Conservation (phyloP, 1,284 basidiomycete genomes). For the Spongispora temasekensis region DNA sequence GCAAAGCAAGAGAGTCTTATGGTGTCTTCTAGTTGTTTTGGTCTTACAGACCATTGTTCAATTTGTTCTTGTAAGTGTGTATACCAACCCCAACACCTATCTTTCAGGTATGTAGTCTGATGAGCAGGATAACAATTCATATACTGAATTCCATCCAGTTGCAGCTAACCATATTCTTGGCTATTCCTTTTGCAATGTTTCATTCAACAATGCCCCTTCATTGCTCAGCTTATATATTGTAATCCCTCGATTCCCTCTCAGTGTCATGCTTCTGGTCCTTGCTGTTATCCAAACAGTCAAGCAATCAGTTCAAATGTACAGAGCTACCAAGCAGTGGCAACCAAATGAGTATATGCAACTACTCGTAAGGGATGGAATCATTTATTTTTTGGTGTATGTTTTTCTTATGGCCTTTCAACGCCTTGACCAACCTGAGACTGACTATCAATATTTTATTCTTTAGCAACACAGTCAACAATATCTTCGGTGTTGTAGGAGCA, state of each 20-base stretch:
- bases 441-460: no score
- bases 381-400: slow-evolving; percentile 21
- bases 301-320: slow-evolving; percentile 13
- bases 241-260: slow-evolving; percentile 13
- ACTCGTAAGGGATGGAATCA: slow-evolving; percentile 14
- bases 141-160: no score
- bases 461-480: no score
- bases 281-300: slow-evolving; percentile 4
- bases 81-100: no score
- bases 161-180: no score
- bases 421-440: no score
- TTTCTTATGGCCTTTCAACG: no score
- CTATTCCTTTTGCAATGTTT: no score
- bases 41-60: not conserved
- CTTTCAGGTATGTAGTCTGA: no score
- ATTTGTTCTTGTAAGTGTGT: slow-evolving; percentile 8
- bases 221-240: slow-evolving; percentile 5
- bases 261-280: slow-evolving; percentile 8
- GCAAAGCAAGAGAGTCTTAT: slow-evolving; percentile 6
- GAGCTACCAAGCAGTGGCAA: slow-evolving; percentile 12
- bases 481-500: not conserved
- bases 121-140: no score
- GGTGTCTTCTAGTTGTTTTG: slow-evolving; percentile 10
- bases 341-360: slow-evolving; percentile 6
- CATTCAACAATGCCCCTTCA: not conserved